Base-by-base conservation (phyloP, 495 filamentous ascomycete species). In the Neohortaea acidophila region DNA sequence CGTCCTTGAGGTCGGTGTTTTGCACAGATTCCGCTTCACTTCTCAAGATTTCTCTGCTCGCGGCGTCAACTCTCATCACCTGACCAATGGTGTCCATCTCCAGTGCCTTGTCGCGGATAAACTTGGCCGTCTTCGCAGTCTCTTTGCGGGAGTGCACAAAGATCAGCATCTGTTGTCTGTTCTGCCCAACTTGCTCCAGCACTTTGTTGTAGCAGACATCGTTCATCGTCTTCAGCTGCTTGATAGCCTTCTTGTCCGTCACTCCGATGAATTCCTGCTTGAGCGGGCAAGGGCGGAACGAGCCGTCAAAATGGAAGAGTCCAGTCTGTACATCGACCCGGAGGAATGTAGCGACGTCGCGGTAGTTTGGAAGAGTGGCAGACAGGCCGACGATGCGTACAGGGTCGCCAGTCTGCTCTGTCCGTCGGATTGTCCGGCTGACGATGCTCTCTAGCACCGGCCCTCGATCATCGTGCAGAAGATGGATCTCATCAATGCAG, bases 201-300 rank as follows among this genome's bases (percentile, higher is more conserved):
- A 96, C 86, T 55, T 99, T 99, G 31, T 76, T 91, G 56, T 99
- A 96, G 35, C 83, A 92, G 25, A 99, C 84, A 51, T 99, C 89
- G 45, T 99, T 99, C 89, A 99, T 99, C 0, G 80, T 91, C 69
- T 94, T 93, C 33, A 99, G 66, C 60, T 99, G 89, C 61, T 94
- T 99, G 64, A 96, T 99, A 13, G 89, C 81, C 51, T 99, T 99
- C 61, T 86, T 91, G 44, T 99, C 89, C 0, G 84, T 94, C 22
- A 99, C 79, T 36, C 91, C 89, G 53, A 99, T 87, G 59, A 94
- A 99, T 58, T 99, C 89, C 53, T 99, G 89, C 47, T 76, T 80
- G 42, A 99, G 56, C 2, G 89, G 89, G 53, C 91, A 96, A 36
- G 89, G 89, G 33, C 89, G 68, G 61, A 73, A 99, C 8, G 87